Evolutionary conservation across 192 early-diverging fungal genomes (phyloP).

Genomic region (Coemansia sp.): DNA sequence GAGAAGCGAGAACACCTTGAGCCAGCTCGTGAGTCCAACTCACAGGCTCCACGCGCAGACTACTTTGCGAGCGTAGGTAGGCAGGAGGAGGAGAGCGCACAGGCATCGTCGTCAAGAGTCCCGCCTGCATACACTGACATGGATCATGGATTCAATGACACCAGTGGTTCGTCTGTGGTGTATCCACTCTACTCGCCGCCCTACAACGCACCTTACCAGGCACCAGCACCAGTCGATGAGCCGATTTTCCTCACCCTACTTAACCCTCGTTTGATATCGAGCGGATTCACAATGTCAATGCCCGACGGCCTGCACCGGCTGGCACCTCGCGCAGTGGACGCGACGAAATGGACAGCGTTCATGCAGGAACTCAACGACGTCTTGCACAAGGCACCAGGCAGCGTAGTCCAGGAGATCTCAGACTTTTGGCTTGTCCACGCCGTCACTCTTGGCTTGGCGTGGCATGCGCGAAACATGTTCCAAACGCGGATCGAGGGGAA

Average conservation of each 20-base stretch:
- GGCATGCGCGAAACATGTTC: conserved; percentile 15
- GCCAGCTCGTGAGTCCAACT: neutral
- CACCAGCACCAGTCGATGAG: neutral
- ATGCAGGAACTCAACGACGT: conserved; percentile 29
- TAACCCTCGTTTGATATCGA: conserved; percentile 22
- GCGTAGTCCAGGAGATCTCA: conserved; percentile 15
- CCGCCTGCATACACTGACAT: neutral
- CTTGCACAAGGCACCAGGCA: conserved; percentile 24
- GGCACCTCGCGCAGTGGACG: neutral
- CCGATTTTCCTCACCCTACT: conserved; percentile 13
- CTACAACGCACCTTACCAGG: neutral
- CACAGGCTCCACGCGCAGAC: neutral
- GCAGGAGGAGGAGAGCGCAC: neutral
- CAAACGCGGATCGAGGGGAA: conserved; percentile 5
- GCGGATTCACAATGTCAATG: conserved; percentile 22
- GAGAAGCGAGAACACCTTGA: conserved; percentile 3
- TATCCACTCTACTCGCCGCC: neutral
- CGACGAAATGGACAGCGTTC: conserved; percentile 14
- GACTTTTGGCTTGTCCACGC: conserved; percentile 26
- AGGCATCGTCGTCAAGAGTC: neutral
- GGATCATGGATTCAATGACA: neutral
- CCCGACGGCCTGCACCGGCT: conserved; percentile 12
- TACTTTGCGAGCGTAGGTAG: neutral
- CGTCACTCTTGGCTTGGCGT: conserved; percentile 25
- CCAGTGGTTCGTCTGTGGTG: neutral